phyloP scores from a whole-genome alignment of 148 eudicot species.

The Salicornia ramosissima region DNA sequence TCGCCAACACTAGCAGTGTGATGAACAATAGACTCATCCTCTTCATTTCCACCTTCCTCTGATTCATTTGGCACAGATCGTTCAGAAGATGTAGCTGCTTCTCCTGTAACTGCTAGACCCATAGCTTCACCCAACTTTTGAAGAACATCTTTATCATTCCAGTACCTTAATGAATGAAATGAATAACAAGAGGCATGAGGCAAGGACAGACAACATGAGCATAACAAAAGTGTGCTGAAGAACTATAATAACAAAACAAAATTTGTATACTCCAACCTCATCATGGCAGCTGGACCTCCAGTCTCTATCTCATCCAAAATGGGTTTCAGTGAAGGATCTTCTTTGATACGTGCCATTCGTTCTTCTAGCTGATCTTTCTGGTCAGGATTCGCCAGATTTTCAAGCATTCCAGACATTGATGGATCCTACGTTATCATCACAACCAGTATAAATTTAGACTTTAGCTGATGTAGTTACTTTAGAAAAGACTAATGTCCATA shows the following conservation, averaged over 20 bases:
- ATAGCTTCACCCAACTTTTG: conserved; percentile 94
- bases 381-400: conserved; percentile 74
- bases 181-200: not conserved
- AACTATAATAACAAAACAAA: conserved; percentile 2
- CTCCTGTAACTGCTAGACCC: conserved; percentile 78
- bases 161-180: conserved; percentile 46
- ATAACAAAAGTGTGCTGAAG: not conserved
- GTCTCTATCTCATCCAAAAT: conserved; percentile 88
- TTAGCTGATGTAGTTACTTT: not conserved
- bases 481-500: not conserved
- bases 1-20: conserved; percentile 91
- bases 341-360: conserved; percentile 81
- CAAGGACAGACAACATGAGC: not conserved
- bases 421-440: conserved; percentile 62
- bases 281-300: conserved; percentile 99
- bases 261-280: conserved; percentile 47
- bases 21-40: conserved; percentile 93
- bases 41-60: conserved; percentile 76
- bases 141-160: conserved; percentile 92
- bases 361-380: conserved; percentile 76
- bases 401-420: conserved; percentile 91
- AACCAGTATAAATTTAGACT: not conserved
- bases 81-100: conserved; percentile 51
- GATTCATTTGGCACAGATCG: conserved; percentile 52
- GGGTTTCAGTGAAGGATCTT: conserved; percentile 91